Evolutionary conservation across 2,329 filamentous ascomycete genomes (phyloP).

Genomic region (Ophiostoma sp.): DNA sequence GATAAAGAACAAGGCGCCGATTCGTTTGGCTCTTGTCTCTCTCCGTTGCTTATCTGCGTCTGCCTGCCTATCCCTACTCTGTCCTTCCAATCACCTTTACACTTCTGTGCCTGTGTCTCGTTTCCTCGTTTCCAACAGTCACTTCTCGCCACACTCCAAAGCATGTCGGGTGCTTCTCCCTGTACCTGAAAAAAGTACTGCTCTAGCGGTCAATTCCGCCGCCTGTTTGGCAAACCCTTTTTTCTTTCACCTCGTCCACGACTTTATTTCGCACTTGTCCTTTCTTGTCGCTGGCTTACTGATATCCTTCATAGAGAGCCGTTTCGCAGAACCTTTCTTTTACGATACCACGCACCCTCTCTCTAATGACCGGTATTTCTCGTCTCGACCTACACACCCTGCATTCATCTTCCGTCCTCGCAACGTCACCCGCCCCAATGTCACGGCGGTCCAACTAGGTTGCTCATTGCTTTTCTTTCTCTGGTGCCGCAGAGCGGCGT

Average conservation of each 20-base stretch:
- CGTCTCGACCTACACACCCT: neutral
- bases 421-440: constrained; percentile 33
- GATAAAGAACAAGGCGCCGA: neutral
- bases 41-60: neutral
- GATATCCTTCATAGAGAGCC: constrained; percentile 4
- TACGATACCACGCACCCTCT: constrained; percentile 4
- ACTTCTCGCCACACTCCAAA: neutral
- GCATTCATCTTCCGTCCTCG: neutral
- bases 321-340: neutral
- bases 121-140: neutral
- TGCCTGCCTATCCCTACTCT: neutral
- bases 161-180: neutral
- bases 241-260: neutral
- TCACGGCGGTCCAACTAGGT: constrained; percentile 35
- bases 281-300: neutral
- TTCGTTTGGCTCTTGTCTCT: neutral
- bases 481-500: constrained; percentile 47
- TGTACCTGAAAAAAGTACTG: constrained; percentile 5
- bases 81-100: constrained; percentile 1
- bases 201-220: constrained; percentile 6
- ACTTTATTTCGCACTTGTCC: too few species aligned
- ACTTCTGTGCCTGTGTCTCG: neutral
- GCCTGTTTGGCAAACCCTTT: constrained; percentile 6
- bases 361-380: neutral
- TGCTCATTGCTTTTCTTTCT: constrained; percentile 36